Percentiles rank a stretch among this genome's conserved stretches.
Evolutionary conservation across 345 rosid species (phyloP).

Genomic region (Aquilaria yunnanensis): DNA sequence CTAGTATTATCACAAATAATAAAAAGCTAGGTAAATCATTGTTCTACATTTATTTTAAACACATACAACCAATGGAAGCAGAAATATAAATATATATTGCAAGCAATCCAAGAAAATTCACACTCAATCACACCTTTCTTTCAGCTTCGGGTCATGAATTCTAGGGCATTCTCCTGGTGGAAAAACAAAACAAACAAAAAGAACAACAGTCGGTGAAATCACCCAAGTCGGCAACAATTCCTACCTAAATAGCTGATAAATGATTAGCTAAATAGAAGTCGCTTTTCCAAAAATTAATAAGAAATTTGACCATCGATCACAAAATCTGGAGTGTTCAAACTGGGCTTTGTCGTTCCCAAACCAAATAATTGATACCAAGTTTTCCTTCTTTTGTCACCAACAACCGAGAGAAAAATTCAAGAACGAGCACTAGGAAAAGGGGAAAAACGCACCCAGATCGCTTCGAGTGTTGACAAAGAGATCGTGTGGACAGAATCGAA

Average conservation of each 20-base stretch:
- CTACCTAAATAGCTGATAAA: too few relatives aligned
- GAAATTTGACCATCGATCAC: too few relatives aligned
- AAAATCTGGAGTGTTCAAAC: too few relatives aligned
- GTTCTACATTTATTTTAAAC: too few relatives aligned
- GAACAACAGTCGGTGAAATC: background rate
- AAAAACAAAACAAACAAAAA: conserved; percentile 10
- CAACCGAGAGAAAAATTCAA: background rate
- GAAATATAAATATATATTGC: background rate
- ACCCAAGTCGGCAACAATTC: background rate
- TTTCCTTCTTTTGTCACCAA: background rate
- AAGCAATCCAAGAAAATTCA: background rate
- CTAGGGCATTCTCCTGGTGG: conserved; percentile 77
- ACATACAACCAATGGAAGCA: background rate
- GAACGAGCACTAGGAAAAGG: background rate
- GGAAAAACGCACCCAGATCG: conserved; percentile 71
- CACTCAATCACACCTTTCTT: conserved; percentile 70
- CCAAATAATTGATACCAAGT: too few relatives aligned
- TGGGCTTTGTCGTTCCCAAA: too few relatives aligned
- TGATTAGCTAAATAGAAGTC: too few relatives aligned
- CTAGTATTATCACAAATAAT: too few relatives aligned
- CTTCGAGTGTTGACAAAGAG: conserved; percentile 96
- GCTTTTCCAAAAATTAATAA: too few relatives aligned
- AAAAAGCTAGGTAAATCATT: too few relatives aligned
- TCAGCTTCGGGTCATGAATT: conserved; percentile 89
- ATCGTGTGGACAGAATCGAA: conserved; percentile 96